Conservation (phyloP, 2,329 filamentous ascomycete genomes). For the Sporothrix mexicana region DNA sequence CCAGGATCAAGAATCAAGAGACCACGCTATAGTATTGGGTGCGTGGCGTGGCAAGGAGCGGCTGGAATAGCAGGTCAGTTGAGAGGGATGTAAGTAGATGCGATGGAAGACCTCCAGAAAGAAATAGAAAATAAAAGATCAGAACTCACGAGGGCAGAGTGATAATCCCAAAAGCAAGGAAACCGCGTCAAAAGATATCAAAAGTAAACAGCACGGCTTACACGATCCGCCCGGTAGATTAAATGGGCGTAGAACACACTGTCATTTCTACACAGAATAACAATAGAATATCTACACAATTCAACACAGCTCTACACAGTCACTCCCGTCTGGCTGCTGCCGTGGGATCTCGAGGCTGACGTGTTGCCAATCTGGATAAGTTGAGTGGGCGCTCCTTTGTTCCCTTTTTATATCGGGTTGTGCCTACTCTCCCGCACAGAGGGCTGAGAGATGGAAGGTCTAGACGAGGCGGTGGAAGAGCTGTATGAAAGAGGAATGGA, state of each 20-base stretch:
- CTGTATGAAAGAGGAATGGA: not conserved
- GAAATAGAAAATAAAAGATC: not conserved
- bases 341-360: constrained; percentile 21
- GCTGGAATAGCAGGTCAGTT: not conserved
- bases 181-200: not conserved
- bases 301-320: not conserved
- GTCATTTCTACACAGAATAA: not conserved
- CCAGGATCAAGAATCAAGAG: not conserved
- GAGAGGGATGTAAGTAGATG: not conserved
- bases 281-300: too few species aligned
- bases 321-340: not conserved
- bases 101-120: not conserved
- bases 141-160: not conserved
- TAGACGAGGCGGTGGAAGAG: not conserved
- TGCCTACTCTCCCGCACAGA: constrained; percentile 1
- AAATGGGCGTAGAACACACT: not conserved
- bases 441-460: not conserved
- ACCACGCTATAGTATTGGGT: not conserved
- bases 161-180: not conserved
- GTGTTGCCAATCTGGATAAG: constrained; percentile 30
- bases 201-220: not conserved
- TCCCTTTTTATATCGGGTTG: constrained; percentile 1
- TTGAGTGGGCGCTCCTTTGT: not conserved
- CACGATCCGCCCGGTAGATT: not conserved
- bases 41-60: constrained; percentile 20